phyloP scores from a whole-genome alignment of 345 rosid genomes.

The Bruguiera parviflora region DNA sequence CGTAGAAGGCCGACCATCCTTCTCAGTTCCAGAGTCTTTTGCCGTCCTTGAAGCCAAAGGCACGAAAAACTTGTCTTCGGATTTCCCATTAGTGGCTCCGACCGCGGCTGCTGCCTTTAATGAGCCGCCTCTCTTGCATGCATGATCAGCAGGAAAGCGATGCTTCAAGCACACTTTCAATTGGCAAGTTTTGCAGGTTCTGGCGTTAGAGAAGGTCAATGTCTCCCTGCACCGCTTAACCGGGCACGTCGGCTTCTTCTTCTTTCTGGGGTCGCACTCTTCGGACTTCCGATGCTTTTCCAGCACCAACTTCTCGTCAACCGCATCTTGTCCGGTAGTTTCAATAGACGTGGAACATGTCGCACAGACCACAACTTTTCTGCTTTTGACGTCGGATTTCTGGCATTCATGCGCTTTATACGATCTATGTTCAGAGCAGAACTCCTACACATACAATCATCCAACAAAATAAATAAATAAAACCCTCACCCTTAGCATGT shows the following conservation, averaged over 20 bases:
- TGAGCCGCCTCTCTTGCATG: slow-evolving; percentile 34
- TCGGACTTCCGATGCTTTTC: slow-evolving; percentile 56
- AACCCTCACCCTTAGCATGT: not conserved
- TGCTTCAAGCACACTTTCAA: slow-evolving; percentile 72
- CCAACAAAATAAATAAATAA: not conserved
- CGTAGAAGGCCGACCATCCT: slow-evolving; percentile 17
- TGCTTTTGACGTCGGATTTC: slow-evolving; percentile 48
- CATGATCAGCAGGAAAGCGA: slow-evolving; percentile 71
- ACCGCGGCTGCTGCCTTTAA: not conserved
- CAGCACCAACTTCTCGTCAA: slow-evolving; percentile 42
- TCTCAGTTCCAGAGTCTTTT: slow-evolving; percentile 38
- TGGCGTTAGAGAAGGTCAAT: slow-evolving; percentile 59
- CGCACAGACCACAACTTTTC: slow-evolving; percentile 65
- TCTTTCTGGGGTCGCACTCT: slow-evolving; percentile 60
- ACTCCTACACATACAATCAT: slow-evolving; percentile 37
- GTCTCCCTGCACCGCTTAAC: slow-evolving; percentile 65
- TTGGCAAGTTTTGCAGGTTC: slow-evolving; percentile 65
- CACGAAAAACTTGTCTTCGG: slow-evolving; percentile 56
- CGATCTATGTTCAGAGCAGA: slow-evolving; percentile 72
- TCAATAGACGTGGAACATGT: slow-evolving; percentile 65
- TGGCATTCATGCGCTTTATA: slow-evolving; percentile 68
- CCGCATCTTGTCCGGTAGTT: slow-evolving; percentile 43
- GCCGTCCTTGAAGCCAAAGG: slow-evolving; percentile 49
- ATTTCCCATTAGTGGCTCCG: slow-evolving; percentile 15
- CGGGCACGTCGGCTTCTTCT: slow-evolving; percentile 61